Base-by-base conservation (phyloP, 306 rosid genomes). In the Ceratonia siliqua region DNA sequence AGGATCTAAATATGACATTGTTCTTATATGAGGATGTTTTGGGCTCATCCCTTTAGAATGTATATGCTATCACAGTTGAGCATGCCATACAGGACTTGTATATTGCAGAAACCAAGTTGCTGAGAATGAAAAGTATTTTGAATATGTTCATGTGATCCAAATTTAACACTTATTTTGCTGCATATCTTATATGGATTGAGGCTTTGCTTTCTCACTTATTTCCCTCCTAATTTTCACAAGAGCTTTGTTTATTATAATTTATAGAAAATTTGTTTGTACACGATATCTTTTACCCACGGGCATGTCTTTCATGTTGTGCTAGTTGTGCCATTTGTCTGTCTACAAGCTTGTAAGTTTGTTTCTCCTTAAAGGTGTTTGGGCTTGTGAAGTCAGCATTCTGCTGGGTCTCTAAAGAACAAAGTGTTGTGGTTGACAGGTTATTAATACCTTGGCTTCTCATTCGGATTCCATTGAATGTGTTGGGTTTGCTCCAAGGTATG, bases 391-490 rank as follows among this genome's bases (percentile, higher is more conserved):
- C 39, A 17, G 62, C 46, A 50, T 67, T 39, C 68, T 62, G 30
- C 64, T 17, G 38, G 75, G 62, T 71, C 61, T 79, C 62, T 82
- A 62, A 74, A 49, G 57, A 54, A 75, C 20, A 8, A 55, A 48
- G 24, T 64, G 22, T 68, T 79, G 4, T 79, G 57, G 32, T 70
- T 50, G 73, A 81, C 86, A 94, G 99, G 99, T 94, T 70, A 87
- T 92, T 27, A 89, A 73, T 79, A 70, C 93, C 21, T 81, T 86
- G 77, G 52, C 78, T 79, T 76, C 96, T 75, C 96, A 85, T 78
- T 68, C 87, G 9, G 95, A 86, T 75, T 92, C 99, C 49, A 81
- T 92, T 0, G 99, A 94, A 75, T 88, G 97, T 81, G 82, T 90
- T 52, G 93, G 75, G 54, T 80, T 94, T 57, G 78, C 93, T 6